Percentiles rank a stretch among this genome's conserved stretches.
Conservation (phyloP, 768 basidiomycete species). For the Agrocybe praecox region DNA sequence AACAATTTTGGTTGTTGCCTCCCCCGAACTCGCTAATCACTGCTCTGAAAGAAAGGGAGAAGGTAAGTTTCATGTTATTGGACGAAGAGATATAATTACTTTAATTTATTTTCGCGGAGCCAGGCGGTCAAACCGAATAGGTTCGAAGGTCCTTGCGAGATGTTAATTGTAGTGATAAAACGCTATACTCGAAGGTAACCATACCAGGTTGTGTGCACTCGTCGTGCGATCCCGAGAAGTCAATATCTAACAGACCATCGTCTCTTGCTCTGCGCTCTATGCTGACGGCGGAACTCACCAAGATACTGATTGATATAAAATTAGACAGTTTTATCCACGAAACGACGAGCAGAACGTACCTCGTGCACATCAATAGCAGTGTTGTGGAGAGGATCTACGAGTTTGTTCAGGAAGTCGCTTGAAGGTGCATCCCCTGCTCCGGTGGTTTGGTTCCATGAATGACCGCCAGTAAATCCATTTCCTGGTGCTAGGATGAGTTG, state of each 20-base stretch:
- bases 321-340: slow-evolving; percentile 1
- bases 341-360: slow-evolving; percentile 21
- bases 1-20: slow-evolving; percentile 44
- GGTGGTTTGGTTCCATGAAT: slow-evolving; percentile 42
- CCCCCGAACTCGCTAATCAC: slow-evolving; percentile 49
- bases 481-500: slow-evolving; percentile 50
- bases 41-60: slow-evolving; percentile 29
- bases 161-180: not conserved
- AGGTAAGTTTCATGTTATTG: not conserved
- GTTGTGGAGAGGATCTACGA: slow-evolving; percentile 42
- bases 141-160: slow-evolving; percentile 35
- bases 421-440: slow-evolving; percentile 38
- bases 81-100: slow-evolving; percentile 24
- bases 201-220: slow-evolving; percentile 44
- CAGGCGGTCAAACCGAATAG: slow-evolving; percentile 43
- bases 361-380: slow-evolving; percentile 51
- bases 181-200: not conserved
- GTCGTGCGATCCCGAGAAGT: slow-evolving; percentile 45
- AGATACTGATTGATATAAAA: slow-evolving; percentile 6
- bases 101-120: slow-evolving; percentile 43
- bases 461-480: slow-evolving; percentile 49
- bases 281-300: not conserved
- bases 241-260: slow-evolving; percentile 30
- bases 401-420: slow-evolving; percentile 42
- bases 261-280: not conserved